Evolutionary conservation across 2,329 filamentous ascomycete species (phyloP).

Genomic region (Fusarium cicatricum): DNA sequence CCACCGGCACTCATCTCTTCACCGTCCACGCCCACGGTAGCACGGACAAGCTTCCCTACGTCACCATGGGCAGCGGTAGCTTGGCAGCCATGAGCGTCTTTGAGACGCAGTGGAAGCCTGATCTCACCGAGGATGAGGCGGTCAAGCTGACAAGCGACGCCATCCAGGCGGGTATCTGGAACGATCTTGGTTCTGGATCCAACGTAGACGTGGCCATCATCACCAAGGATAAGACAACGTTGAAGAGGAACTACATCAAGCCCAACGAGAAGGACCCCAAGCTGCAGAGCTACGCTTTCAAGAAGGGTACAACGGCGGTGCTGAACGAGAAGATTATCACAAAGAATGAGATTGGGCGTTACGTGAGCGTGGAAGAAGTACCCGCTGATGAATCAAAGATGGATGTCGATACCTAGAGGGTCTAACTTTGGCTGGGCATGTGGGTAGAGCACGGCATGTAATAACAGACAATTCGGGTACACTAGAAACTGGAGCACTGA

Average conservation of each 20-base stretch:
- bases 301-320: conserved; percentile 90
- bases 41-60: conserved; percentile 98
- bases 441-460: conserved; percentile 37
- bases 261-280: conserved; percentile 93
- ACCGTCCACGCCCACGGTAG: conserved; percentile 98
- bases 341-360: conserved; percentile 93
- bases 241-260: conserved; percentile 91
- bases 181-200: conserved; percentile 94
- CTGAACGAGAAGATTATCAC: conserved; percentile 96
- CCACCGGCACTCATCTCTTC: conserved; percentile 93
- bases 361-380: conserved; percentile 89
- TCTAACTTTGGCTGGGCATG: conserved; percentile 11
- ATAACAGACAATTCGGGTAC: conserved; percentile 35
- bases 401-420: conserved; percentile 68
- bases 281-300: conserved; percentile 92
- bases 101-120: conserved; percentile 91
- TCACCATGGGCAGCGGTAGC: conserved; percentile 97
- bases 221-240: conserved; percentile 90
- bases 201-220: conserved; percentile 98
- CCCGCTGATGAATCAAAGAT: conserved; percentile 74
- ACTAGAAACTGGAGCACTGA: conserved; percentile 30
- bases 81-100: conserved; percentile 98
- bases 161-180: conserved; percentile 97
- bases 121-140: conserved; percentile 81
- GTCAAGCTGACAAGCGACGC: conserved; percentile 84